These are phyloP conservation scores for Dioscorea alata DNA, from an alignment of 106 monocot species.

Conservation along the genomic window DNA sequence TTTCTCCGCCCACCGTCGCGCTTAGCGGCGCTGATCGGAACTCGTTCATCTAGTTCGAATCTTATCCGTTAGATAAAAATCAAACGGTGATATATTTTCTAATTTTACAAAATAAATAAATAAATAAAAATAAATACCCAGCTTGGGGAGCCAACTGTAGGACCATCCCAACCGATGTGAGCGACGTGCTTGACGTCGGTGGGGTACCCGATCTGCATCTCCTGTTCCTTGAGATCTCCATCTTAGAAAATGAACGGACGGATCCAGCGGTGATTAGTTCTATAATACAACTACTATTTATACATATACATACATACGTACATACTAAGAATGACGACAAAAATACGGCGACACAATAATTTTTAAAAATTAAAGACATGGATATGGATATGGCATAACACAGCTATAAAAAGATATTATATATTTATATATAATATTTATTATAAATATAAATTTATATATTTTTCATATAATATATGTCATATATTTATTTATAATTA, in stretches of 20 bases:
- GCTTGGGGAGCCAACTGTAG: conserved; percentile 6
- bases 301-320: no score
- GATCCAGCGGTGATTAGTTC: background rate
- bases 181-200: conserved; percentile 14
- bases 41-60: conserved; percentile 14
- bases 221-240: conserved; percentile 3
- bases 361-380: no score
- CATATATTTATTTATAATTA: no score
- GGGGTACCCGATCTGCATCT: conserved; percentile 12
- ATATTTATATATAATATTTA: no score
- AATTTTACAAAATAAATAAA: background rate
- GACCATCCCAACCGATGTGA: conserved; percentile 9
- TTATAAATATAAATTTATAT: no score
- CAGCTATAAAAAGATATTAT: no score
- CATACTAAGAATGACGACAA: no score
- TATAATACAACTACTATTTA: background rate
- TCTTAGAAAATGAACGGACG: background rate
- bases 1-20: background rate
- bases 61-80: background rate
- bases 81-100: background rate
- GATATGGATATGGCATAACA: no score
- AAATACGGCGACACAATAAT: no score
- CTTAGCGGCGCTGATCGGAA: conserved; percentile 14
- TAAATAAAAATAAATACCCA: background rate
- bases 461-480: no score